Evolutionary conservation across 768 basidiomycete species (phyloP).

Genomic region (Tylopilus felleus): DNA sequence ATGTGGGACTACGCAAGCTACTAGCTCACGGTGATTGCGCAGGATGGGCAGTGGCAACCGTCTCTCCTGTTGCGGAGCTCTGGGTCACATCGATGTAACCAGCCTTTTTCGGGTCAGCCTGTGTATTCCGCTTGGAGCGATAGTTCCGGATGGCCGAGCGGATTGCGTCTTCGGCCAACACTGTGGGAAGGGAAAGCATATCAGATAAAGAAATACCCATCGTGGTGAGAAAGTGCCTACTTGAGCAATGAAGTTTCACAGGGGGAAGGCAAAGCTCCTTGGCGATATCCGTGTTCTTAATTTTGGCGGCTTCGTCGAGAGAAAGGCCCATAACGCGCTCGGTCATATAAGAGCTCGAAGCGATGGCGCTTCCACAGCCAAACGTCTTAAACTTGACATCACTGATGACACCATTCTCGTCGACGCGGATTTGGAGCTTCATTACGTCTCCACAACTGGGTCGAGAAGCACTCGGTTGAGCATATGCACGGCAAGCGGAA

Average conservation of each 20-base stretch:
- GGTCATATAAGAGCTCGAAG: conserved; percentile 97
- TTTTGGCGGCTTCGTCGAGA: conserved; percentile 90
- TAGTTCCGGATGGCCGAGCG: conserved; percentile 97
- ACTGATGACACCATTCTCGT: conserved; percentile 90
- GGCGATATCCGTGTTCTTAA: conserved; percentile 99
- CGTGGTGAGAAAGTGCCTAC: conserved; percentile 43
- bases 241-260: conserved; percentile 94
- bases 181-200: conserved; percentile 37
- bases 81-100: conserved; percentile 72
- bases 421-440: conserved; percentile 98
- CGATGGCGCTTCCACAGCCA: conserved; percentile 97
- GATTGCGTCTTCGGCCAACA: conserved; percentile 98
- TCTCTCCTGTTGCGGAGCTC: conserved; percentile 49
- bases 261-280: conserved; percentile 94
- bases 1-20: not conserved
- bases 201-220: conserved; percentile 21
- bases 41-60: conserved; percentile 50
- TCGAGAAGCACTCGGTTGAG: conserved; percentile 14
- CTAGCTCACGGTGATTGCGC: conserved; percentile 28
- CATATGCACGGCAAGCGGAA: conserved; percentile 3
- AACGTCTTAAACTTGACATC: conserved; percentile 99
- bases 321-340: conserved; percentile 95
- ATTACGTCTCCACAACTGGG: conserved; percentile 94
- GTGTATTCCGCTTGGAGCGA: conserved; percentile 69
- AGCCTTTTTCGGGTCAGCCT: conserved; percentile 49